phyloP scores from a whole-genome alignment of 257 asterid species.

The Plectranthus barbatus region DNA sequence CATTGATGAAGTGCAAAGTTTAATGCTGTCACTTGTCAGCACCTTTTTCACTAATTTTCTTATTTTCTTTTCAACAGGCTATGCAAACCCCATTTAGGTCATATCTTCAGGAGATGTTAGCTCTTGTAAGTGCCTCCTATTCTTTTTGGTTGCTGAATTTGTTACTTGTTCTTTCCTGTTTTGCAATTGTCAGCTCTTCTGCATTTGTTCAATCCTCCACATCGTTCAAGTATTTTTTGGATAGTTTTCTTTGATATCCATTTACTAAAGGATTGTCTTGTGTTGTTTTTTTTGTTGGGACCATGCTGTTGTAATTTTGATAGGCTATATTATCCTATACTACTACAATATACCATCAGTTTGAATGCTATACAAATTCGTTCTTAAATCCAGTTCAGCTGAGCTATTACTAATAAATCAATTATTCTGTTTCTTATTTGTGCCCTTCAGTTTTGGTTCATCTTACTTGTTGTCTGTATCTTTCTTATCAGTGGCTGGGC shows the following conservation, averaged over 20 bases:
- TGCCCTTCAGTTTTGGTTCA: neutral
- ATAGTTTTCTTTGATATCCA: neutral
- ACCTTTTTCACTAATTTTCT: neutral
- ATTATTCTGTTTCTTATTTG: neutral
- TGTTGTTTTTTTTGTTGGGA: neutral
- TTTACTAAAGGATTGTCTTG: neutral
- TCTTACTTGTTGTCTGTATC: neutral
- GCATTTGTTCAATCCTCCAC: neutral
- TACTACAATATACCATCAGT: neutral
- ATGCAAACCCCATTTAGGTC: slow-evolving; percentile 81
- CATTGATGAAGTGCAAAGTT: neutral
- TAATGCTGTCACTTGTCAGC: neutral
- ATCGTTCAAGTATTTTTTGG: neutral
- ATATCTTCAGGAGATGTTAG: slow-evolving; percentile 79
- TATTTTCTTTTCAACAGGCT: slow-evolving; percentile 37
- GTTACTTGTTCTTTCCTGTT: neutral
- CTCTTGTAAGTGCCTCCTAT: slow-evolving; percentile 50
- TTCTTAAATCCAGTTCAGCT: neutral
- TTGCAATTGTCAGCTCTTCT: neutral
- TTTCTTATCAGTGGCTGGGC: neutral
- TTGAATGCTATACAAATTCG: neutral
- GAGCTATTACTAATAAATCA: neutral
- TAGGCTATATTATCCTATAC: neutral
- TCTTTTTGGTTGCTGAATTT: neutral
- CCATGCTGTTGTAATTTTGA: neutral